Base-by-base conservation (phyloP, 2,329 filamentous ascomycete genomes). In the Neopestalotiopsis clavispora region DNA sequence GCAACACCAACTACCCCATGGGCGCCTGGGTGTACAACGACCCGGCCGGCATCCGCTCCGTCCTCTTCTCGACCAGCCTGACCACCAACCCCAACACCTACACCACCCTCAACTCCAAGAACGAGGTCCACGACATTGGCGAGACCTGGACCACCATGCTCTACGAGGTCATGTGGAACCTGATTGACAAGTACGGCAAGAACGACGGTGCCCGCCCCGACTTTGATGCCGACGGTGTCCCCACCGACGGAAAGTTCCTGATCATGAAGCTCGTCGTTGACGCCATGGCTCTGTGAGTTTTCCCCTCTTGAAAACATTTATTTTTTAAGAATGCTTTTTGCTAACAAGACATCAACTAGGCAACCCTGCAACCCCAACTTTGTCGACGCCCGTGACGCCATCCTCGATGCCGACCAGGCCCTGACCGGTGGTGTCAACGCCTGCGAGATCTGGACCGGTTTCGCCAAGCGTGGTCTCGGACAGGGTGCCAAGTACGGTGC, bases 111-210 rank as follows among this genome's bases (percentile, higher is more conserved):
- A 76, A 78, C 71, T 74, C 72, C 13, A 73, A 77, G 67, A 80
- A 84, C 73, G 72, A 75, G 28, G 78, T 83, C 49, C 84, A 85
- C 75, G 77, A 80, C 65, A 82, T 84, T 65, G 84, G 84, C 34
- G 82, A 82, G 62, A 80, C 85, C 69, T 86, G 84, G 84, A 82
- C 83, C 0, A 83, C 80, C 0, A 85, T 85, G 75, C 80, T 86
- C 5, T 86, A 87, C 77, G 84, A 86, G 72, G 78, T 86, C n/a
- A 75, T 86, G 69, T 86, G 84, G 84, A 85, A 85, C 75, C 76
- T 86, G 67, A 84, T 85, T 67, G 85, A 86, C 71, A 83, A 84
- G 75, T 75, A 84, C 72, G 85, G 85, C 68, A 84, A 84, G 77
- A 84, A 82, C 69, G 78, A 80, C 66, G 79, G 72, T 0, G 71